These are phyloP conservation scores for Kodamaea sagamina DNA, from an alignment of 805 yeast genomes.

Conservation along the genomic window DNA sequence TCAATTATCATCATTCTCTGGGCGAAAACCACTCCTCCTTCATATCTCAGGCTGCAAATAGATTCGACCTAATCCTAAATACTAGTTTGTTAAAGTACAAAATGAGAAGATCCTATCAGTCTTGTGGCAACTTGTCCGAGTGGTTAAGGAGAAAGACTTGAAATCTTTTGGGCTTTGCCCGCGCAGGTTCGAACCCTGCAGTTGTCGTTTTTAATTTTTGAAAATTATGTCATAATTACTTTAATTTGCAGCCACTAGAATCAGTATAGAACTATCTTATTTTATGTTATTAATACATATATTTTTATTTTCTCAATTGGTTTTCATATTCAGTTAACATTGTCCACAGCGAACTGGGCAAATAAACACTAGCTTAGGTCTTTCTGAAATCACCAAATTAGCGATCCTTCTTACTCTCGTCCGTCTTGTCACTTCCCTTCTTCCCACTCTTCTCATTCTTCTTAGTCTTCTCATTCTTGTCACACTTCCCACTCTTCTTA, in stretches of 20 bases:
- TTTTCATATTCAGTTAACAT: background rate
- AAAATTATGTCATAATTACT: background rate
- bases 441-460: background rate
- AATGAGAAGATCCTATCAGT: too few species aligned
- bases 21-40: too few species aligned
- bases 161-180: conserved; percentile 22
- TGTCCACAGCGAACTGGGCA: background rate
- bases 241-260: background rate
- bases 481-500: too few species aligned
- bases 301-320: background rate
- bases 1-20: too few species aligned
- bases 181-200: conserved; percentile 22
- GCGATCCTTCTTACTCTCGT: too few species aligned
- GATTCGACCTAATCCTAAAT: too few species aligned
- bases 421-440: too few species aligned
- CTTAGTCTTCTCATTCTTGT: background rate
- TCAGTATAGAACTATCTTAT: too few species aligned
- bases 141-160: conserved; percentile 22
- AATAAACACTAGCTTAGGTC: too few species aligned
- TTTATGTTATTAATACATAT: background rate
- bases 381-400: too few species aligned
- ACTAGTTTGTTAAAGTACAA: too few species aligned
- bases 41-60: too few species aligned
- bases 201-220: conserved; percentile 17
- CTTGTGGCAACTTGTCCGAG: conserved; percentile 20